phyloP scores from a whole-genome alignment of 495 filamentous ascomycete genomes.

The Lasiosphaeris hirsuta region DNA sequence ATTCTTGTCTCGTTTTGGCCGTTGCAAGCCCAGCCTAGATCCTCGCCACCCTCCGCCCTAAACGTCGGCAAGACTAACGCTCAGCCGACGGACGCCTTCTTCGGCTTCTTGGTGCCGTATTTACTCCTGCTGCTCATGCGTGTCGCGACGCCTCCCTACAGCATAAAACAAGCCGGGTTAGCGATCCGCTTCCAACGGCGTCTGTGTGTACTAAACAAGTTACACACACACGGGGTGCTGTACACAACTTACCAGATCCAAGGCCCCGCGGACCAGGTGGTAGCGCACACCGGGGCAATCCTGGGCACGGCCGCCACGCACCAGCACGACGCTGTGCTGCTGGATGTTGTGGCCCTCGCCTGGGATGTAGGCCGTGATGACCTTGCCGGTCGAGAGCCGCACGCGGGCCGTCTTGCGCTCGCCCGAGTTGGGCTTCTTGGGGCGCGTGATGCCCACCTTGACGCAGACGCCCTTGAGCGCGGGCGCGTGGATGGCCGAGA shows the following conservation, averaged over 20 bases:
- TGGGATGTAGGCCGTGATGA: constrained; percentile 88
- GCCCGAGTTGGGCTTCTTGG: constrained; percentile 98
- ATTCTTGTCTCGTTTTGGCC: too few relatives aligned
- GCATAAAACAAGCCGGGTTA: not conserved
- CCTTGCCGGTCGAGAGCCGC: constrained; percentile 77
- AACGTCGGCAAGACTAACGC: not conserved
- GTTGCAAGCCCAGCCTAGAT: too few relatives aligned
- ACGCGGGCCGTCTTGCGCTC: constrained; percentile 90
- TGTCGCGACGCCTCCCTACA: constrained; percentile 83
- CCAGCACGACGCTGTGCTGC: constrained; percentile 95
- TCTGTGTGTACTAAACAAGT: not conserved
- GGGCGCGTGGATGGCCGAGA: constrained; percentile 63
- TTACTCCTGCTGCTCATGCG: constrained; percentile 83
- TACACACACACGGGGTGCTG: too few relatives aligned
- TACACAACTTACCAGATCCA: constrained; percentile 82
- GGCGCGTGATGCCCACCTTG: constrained; percentile 85
- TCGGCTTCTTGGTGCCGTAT: constrained; percentile 98
- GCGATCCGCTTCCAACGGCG: too few relatives aligned
- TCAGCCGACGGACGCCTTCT: constrained; percentile 57
- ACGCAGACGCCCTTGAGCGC: constrained; percentile 93
- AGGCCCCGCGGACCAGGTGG: constrained; percentile 81
- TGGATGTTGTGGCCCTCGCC: constrained; percentile 98
- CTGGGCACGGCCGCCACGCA: constrained; percentile 84
- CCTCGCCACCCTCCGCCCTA: too few relatives aligned
- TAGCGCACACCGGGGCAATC: constrained; percentile 99